Conservation (phyloP, 371 early-diverging fungal genomes). For the Capillidium rhysosporum region DNA sequence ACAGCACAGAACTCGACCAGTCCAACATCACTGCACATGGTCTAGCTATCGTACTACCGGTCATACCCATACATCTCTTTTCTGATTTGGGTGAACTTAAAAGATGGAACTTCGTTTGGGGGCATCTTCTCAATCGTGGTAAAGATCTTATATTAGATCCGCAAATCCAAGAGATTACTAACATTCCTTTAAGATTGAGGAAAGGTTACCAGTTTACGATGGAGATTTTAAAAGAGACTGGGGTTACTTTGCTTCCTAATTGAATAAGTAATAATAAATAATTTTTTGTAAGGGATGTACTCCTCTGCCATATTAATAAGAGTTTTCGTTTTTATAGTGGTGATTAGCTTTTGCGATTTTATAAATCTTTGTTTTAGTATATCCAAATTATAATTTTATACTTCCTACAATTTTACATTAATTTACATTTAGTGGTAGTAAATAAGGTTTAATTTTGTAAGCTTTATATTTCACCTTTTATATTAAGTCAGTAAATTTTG, state of each 20-base stretch:
- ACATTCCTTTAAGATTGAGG: not conserved
- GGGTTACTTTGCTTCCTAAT: not conserved
- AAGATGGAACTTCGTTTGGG: constrained; percentile 5
- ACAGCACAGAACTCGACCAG: not conserved
- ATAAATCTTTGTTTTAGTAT: too few relatives aligned
- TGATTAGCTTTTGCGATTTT: too few relatives aligned
- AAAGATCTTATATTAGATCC: not conserved
- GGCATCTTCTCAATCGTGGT: not conserved
- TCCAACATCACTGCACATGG: not conserved
- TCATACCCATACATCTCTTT: constrained; percentile 1
- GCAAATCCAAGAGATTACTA: not conserved
- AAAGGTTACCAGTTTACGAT: not conserved
- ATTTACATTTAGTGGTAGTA: too few relatives aligned
- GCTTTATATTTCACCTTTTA: too few relatives aligned
- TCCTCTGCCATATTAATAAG: too few relatives aligned
- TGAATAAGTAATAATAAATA: too few relatives aligned
- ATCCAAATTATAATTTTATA: too few relatives aligned
- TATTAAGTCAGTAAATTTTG: too few relatives aligned
- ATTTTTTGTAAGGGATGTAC: too few relatives aligned
- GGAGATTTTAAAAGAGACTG: not conserved
- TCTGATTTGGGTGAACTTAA: not conserved
- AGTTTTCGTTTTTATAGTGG: too few relatives aligned
- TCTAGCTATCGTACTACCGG: constrained; percentile 3
- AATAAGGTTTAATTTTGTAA: too few relatives aligned
- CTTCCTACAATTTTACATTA: too few relatives aligned